phyloP scores from a whole-genome alignment of 345 rosid species.

The Gossypium anomalum region DNA sequence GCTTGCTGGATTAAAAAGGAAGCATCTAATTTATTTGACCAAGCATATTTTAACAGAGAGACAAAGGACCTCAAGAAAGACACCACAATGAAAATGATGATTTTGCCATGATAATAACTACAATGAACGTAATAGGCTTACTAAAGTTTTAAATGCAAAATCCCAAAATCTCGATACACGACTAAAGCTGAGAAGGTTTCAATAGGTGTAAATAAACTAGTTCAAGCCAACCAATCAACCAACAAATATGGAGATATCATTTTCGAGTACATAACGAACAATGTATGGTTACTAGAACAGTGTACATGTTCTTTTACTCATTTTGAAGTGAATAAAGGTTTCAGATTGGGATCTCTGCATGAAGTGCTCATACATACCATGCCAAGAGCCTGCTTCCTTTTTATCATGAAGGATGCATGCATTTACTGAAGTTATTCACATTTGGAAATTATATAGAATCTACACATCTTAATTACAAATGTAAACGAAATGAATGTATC shows the following conservation, averaged over 20 bases:
- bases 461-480: background rate
- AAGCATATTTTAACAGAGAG: background rate
- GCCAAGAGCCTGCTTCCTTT: background rate
- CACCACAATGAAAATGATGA: background rate
- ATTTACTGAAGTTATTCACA: background rate
- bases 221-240: background rate
- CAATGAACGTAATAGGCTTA: background rate
- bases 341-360: background rate
- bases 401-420: background rate
- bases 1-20: no score
- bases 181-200: background rate
- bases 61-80: background rate
- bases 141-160: background rate
- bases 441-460: background rate
- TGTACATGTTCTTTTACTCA: background rate
- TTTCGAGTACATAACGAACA: background rate
- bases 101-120: no score
- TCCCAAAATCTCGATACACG: background rate
- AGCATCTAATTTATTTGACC: no score
- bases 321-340: no score
- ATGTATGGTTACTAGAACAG: background rate
- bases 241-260: background rate
- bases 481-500: background rate
- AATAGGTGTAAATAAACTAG: slow-evolving; percentile 3
- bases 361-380: background rate